Base-by-base conservation (phyloP, 805 yeast genomes). In the Wickerhamomyces xylosicus region DNA sequence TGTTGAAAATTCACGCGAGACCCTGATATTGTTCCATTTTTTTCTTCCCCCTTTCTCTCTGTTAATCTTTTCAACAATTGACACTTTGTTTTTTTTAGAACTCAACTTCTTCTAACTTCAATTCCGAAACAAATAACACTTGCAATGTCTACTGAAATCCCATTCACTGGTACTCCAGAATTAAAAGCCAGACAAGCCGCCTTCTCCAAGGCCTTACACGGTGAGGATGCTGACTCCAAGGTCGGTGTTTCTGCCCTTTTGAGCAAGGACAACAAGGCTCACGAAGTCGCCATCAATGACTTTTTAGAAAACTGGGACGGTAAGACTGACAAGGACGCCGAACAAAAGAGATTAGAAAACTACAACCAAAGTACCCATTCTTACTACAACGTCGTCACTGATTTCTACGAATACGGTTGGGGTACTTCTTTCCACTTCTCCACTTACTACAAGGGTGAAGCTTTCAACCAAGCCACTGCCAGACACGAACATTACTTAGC, bases 351-450 rank as follows among this genome's bases (percentile, higher is more conserved):
- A 64, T 67, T 87, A 44, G 74, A 72, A 32, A 96, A 89, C 63
- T 90, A 90, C 67, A 84, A 95, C 42, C 79, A 81, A 48, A 74
- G 87, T 52, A 92, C 98, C 40, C 89, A 85, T 61, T 95, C 92
- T 59, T 90, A 90, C 72, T 90, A 90, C 71, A 92, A 92, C 67
- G 77, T 90, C 58, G 97, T 85, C 37, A 92, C 98, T 21, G 98
- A 90, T 64, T 92, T 92, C 56, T 92, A 92, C 71, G 98, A 92
- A 67, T 90, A 92, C 63, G 98, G 98, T 37, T 92, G 98, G 98
- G 98, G 98, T 48, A 74, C 95, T 15, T 85, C 96, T 14, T 92
- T 92, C 85, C 98, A 92, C 64, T 92, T 92, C 63, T 85, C 95
- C 33, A 79, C 96, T 54, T 92, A 81, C 69, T 90, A 85, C 69